phyloP scores from a whole-genome alignment of 306 rosid genomes.

The Pyrus communis region DNA sequence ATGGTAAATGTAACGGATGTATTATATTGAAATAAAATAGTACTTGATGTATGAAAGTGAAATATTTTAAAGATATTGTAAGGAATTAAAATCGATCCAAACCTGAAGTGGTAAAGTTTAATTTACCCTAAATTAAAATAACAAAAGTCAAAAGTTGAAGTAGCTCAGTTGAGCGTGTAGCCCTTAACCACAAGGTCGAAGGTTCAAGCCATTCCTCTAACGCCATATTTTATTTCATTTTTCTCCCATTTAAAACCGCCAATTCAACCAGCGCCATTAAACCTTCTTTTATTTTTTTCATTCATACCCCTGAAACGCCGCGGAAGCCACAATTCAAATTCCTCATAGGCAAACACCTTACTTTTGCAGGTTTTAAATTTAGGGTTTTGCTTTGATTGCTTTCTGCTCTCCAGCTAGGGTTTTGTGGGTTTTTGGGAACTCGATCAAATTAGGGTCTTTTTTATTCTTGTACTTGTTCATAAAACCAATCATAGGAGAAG shows the following conservation, averaged over 20 bases:
- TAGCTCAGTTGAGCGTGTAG: conserved; percentile 20
- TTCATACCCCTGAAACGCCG: neutral
- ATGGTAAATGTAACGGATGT: too few species aligned
- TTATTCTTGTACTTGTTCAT: neutral
- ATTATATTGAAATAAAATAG: too few species aligned
- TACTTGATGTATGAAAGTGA: too few species aligned
- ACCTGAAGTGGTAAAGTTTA: too few species aligned
- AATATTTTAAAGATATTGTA: too few species aligned
- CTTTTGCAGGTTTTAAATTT: neutral
- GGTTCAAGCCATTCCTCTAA: conserved; percentile 13
- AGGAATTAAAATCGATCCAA: too few species aligned
- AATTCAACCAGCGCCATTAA: neutral
- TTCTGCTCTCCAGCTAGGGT: neutral
- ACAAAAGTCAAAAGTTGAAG: neutral
- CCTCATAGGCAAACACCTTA: neutral
- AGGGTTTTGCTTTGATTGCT: neutral
- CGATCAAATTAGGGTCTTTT: neutral
- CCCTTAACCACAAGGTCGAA: conserved; percentile 21
- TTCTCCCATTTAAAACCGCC: neutral
- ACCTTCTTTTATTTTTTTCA: neutral
- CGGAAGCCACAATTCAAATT: neutral
- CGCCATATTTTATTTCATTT: neutral
- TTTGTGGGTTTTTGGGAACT: neutral
- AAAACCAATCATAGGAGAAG: neutral
- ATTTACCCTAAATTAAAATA: neutral